phyloP scores from a whole-genome alignment of 768 basidiomycete species.

The Rhizopogon vesiculosus region DNA sequence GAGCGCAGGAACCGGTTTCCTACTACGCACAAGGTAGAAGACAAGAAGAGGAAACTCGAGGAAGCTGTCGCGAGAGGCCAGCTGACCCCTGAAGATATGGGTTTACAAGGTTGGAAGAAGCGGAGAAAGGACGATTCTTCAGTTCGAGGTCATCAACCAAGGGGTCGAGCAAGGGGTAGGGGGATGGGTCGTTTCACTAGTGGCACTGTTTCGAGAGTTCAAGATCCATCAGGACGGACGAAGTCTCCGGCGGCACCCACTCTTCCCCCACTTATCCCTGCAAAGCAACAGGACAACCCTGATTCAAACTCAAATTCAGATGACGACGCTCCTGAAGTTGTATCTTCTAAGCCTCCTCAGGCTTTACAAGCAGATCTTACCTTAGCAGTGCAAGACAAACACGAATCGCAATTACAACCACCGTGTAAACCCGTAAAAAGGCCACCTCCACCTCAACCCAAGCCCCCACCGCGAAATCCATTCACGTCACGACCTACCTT shows the following conservation, averaged over 20 bases:
- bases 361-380: slow-evolving; percentile 4
- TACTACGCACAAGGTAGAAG: slow-evolving; percentile 58
- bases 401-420: slow-evolving; percentile 4
- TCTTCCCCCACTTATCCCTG: neutral
- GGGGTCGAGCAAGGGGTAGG: slow-evolving; percentile 23
- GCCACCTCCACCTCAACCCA: slow-evolving; percentile 36
- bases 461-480: slow-evolving; percentile 51
- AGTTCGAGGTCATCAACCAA: slow-evolving; percentile 5
- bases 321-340: slow-evolving; percentile 49
- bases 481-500: slow-evolving; percentile 68
- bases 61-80: slow-evolving; percentile 83
- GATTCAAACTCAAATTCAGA: slow-evolving; percentile 29
- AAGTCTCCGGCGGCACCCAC: neutral
- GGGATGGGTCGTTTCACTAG: slow-evolving; percentile 19
- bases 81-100: slow-evolving; percentile 44
- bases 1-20: slow-evolving; percentile 90
- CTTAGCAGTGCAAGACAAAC: neutral
- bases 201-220: neutral
- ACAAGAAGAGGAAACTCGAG: slow-evolving; percentile 76
- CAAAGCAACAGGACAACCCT: slow-evolving; percentile 5
- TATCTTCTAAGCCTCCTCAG: slow-evolving; percentile 45
- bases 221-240: neutral
- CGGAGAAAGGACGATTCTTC: slow-evolving; percentile 30
- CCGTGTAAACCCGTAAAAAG: slow-evolving; percentile 15
- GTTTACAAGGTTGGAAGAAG: slow-evolving; percentile 36